Evolutionary conservation across 768 basidiomycete species (phyloP).

Genomic region (Mycena galopus): DNA sequence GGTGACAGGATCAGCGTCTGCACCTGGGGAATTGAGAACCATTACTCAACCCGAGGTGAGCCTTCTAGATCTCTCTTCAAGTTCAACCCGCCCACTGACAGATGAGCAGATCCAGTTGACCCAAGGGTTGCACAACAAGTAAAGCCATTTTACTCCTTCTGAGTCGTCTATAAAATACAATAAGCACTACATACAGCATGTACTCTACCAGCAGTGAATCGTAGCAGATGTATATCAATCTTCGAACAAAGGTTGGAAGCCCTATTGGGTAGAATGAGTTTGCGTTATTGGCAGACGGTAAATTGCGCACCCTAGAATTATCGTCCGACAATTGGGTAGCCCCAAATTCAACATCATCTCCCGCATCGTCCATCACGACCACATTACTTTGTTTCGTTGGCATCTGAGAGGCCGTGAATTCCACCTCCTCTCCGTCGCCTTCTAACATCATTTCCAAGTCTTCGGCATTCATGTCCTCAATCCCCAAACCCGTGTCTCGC

Average conservation of each 20-base stretch:
- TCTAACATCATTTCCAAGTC: slow-evolving; percentile 74
- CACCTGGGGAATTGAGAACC: slow-evolving; percentile 83
- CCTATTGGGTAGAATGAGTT: slow-evolving; percentile 39
- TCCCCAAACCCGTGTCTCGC: slow-evolving; percentile 72
- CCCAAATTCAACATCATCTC: slow-evolving; percentile 52
- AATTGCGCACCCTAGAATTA: slow-evolving; percentile 49
- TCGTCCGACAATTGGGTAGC: slow-evolving; percentile 56
- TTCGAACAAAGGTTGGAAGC: slow-evolving; percentile 66
- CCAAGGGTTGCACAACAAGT: slow-evolving; percentile 40
- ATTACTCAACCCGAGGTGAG: slow-evolving; percentile 81
- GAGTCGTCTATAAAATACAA: slow-evolving; percentile 12
- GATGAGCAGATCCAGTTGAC: slow-evolving; percentile 58
- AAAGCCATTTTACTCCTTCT: neutral
- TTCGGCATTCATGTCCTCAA: slow-evolving; percentile 73
- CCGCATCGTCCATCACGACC: slow-evolving; percentile 39
- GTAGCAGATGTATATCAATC: slow-evolving; percentile 48
- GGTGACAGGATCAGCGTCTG: slow-evolving; percentile 71
- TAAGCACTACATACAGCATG: slow-evolving; percentile 8
- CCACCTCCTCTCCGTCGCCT: slow-evolving; percentile 70
- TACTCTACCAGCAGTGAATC: neutral
- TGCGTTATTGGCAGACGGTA: neutral
- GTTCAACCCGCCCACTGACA: neutral
- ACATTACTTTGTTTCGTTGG: slow-evolving; percentile 31
- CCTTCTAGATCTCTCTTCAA: slow-evolving; percentile 25
- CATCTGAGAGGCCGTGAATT: slow-evolving; percentile 50